Percentiles rank a stretch among this genome's conserved stretches.
These are phyloP conservation scores for Ajuga chamaepitys DNA, from an alignment of 257 asterid species.

Conservation along the genomic window DNA sequence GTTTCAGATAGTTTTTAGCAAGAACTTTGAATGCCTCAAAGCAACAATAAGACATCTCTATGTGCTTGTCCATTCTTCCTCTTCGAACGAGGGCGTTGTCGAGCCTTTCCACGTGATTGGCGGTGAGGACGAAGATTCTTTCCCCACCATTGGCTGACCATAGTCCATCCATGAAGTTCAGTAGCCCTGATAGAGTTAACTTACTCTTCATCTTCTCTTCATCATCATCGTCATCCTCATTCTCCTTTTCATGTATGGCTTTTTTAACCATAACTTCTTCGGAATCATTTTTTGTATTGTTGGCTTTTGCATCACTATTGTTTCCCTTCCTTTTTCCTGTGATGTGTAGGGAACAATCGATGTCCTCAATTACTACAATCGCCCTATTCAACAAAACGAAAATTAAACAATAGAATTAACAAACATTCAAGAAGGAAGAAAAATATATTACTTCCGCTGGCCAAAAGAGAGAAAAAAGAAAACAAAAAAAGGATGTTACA, in stretches of 20 bases:
- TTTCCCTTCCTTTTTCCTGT: background rate
- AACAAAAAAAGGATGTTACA: too few relatives aligned
- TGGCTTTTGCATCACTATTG: background rate
- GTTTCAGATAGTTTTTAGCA: background rate
- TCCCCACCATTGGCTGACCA: slow-evolving; percentile 14
- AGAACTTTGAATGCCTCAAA: slow-evolving; percentile 9
- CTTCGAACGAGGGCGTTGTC: background rate
- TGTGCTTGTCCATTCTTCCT: slow-evolving; percentile 16
- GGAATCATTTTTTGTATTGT: background rate
- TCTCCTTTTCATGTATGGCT: background rate
- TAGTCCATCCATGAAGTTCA: slow-evolving; percentile 15
- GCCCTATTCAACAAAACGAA: background rate
- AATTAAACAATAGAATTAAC: too few relatives aligned
- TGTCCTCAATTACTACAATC: slow-evolving; percentile 12
- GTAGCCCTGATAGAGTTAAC: slow-evolving; percentile 2
- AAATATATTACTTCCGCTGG: too few relatives aligned
- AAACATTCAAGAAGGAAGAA: background rate
- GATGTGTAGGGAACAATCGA: slow-evolving; percentile 7
- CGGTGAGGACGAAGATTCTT: slow-evolving; percentile 10
- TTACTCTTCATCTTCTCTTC: background rate
- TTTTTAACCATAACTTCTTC: background rate
- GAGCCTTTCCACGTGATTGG: slow-evolving; percentile 1
- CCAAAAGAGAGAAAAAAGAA: too few relatives aligned
- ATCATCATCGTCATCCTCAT: background rate
- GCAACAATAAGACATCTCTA: slow-evolving; percentile 10